These are phyloP conservation scores for Phylloboletellus chloephorus DNA, from an alignment of 1,284 basidiomycete species.

Conservation along the genomic window DNA sequence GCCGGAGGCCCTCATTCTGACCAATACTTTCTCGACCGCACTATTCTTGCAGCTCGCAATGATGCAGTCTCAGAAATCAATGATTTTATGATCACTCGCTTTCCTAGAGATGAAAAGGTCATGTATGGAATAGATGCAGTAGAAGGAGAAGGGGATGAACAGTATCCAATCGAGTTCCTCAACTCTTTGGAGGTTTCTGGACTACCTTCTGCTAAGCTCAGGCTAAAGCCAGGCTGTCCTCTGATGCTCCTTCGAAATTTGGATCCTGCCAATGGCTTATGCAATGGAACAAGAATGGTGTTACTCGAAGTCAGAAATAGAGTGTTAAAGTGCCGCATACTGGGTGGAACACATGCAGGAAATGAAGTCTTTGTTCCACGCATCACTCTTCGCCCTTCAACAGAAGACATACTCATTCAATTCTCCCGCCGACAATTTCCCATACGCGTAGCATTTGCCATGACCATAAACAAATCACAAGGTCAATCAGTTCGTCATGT, in stretches of 20 bases:
- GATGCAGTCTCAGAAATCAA: slow-evolving; percentile 13
- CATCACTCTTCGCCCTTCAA: slow-evolving; percentile 24
- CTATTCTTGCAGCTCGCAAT: slow-evolving; percentile 12
- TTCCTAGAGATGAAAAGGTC: background rate
- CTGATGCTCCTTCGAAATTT: slow-evolving; percentile 38
- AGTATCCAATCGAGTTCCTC: slow-evolving; percentile 24
- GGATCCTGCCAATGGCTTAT: slow-evolving; percentile 30
- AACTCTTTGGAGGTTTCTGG: slow-evolving; percentile 21
- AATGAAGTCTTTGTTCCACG: slow-evolving; percentile 28
- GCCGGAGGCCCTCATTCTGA: slow-evolving; percentile 1
- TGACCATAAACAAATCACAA: slow-evolving; percentile 37
- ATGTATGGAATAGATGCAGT: slow-evolving; percentile 4
- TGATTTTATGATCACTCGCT: slow-evolving; percentile 2
- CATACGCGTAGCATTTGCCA: slow-evolving; percentile 32
- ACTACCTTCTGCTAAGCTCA: slow-evolving; percentile 25
- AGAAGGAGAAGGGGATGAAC: slow-evolving; percentile 9
- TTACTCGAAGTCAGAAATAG: slow-evolving; percentile 12
- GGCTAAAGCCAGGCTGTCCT: slow-evolving; percentile 32
- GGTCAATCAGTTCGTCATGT: slow-evolving; percentile 32
- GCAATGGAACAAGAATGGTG: slow-evolving; percentile 33
- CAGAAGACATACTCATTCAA: too few relatives aligned
- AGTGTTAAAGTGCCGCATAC: slow-evolving; percentile 23
- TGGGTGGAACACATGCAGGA: slow-evolving; percentile 23
- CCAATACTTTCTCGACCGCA: slow-evolving; percentile 11
- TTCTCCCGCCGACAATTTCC: slow-evolving; percentile 33